Conservation (phyloP, 129 eudicot species). For the Tanacetum coccineum region DNA sequence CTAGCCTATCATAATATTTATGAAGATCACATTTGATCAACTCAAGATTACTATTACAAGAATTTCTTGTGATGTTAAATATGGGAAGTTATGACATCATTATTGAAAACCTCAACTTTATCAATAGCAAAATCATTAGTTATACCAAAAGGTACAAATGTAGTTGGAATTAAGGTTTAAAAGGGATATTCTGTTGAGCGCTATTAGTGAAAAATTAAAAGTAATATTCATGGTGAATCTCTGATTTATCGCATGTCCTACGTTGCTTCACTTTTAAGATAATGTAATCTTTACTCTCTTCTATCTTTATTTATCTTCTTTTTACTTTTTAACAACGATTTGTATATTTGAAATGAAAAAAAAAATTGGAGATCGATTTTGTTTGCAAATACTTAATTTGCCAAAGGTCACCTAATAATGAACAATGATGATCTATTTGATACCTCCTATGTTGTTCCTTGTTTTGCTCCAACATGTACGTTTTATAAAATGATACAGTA, state of each 20-base stretch:
- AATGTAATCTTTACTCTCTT: slow-evolving; percentile 20
- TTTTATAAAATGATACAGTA: not conserved
- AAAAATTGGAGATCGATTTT: not conserved
- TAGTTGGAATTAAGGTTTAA: not conserved
- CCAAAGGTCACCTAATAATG: not conserved
- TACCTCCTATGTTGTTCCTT: slow-evolving; percentile 7
- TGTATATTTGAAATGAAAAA: not conserved
- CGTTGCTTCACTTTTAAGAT: slow-evolving; percentile 35
- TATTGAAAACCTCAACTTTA: too few relatives aligned
- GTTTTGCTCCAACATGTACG: not conserved
- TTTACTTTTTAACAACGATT: not conserved
- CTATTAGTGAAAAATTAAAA: slow-evolving; percentile 12
- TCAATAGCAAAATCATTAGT: too few relatives aligned
- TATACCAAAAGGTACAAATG: too few relatives aligned
- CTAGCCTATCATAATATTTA: not conserved
- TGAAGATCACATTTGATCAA: not conserved
- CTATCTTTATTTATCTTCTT: slow-evolving; percentile 14
- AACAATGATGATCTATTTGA: not conserved
- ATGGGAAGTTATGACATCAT: too few relatives aligned
- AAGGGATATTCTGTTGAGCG: slow-evolving; percentile 16
- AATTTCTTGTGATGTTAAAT: too few relatives aligned
- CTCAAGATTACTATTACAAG: not conserved
- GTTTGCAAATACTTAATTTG: not conserved
- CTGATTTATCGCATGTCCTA: slow-evolving; percentile 18
- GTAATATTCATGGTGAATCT: slow-evolving; percentile 19